Base-by-base conservation (phyloP, 352 stramenopile species). In the Thraustotheca clavata region DNA sequence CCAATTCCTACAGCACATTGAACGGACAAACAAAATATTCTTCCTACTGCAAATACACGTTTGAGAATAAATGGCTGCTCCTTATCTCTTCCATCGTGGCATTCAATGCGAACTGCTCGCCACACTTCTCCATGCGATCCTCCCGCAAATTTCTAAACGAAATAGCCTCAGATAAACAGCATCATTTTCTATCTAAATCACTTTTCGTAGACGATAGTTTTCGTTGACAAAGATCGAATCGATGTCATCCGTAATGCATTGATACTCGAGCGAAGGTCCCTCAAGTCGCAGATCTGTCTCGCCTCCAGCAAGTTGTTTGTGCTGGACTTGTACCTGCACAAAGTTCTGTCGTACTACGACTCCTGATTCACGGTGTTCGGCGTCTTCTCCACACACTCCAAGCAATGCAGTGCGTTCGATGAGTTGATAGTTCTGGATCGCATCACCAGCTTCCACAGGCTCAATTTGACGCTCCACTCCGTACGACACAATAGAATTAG, bases 51-150 rank as follows among this genome's bases (percentile, higher is more conserved):
- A 35, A 94, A 91, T 22, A 96, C 69, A 47, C 87, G 77, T 74
- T 96, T 96, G 43, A 96, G 76, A 18, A 96, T 73, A 47, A 91
- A 93, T 34, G 76, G 69, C 62, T 89, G 75, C 24, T 80, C 66
- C 20, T 24, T 29, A 29, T 59, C 46, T 59, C 62, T 29, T 41
- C 7, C 6, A 16, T 57, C 34, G 20, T 55, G 18, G 48, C 16
- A 4, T 22, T 20, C 22, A 16, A 14, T 32, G 11, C 20, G 47
- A 46, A 67, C 77, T 4, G 83, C 81, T 66, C 74, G 71, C 82
- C 84, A 89, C 18, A 96, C 79, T 75, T 96, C 87, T 12, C 87
- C 87, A 49, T 95, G 84, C 47, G 77, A 88, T 0, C 87, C 87
- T 1, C 84, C 86, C 47, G 89, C 85, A 49, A 96, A 96, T 47